Evolutionary conservation across 2,329 filamentous ascomycete species (phyloP).

Genomic region (Hymenoscyphus fructigenus): DNA sequence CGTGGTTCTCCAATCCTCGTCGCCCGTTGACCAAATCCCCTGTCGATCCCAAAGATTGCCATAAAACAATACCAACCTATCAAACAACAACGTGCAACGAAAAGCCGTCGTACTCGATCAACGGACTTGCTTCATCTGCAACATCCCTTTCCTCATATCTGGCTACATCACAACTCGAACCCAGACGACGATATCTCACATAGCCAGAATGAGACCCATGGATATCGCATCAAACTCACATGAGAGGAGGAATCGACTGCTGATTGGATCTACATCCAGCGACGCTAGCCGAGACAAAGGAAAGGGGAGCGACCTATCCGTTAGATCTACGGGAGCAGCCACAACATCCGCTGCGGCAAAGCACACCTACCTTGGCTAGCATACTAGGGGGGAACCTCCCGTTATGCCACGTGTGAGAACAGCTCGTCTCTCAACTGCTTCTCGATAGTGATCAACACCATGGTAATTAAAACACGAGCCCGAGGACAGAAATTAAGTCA

Average conservation of each 20-base stretch:
- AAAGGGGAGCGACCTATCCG: not conserved
- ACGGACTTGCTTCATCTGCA: not conserved
- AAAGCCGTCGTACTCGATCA: not conserved
- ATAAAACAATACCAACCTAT: constrained; percentile 21
- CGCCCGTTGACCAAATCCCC: constrained; percentile 5
- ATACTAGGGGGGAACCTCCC: not conserved
- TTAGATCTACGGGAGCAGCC: not conserved
- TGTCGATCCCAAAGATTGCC: constrained; percentile 1
- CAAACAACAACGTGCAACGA: constrained; percentile 26
- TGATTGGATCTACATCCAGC: not conserved
- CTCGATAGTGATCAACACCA: not conserved
- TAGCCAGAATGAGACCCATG: not conserved
- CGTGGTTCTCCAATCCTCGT: constrained; percentile 2
- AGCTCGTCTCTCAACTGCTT: not conserved
- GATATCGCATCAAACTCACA: not conserved
- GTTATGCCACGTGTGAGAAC: constrained; percentile 3
- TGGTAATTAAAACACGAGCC: not conserved
- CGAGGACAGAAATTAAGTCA: not conserved
- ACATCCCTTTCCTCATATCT: not conserved
- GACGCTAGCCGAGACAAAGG: constrained; percentile 6
- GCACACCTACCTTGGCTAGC: no score
- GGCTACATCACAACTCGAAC: not conserved
- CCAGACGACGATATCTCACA: not conserved
- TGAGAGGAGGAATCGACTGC: constrained; percentile 1
- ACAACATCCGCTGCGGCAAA: not conserved